Percentiles rank a stretch among this genome's conserved stretches.
These are phyloP conservation scores for Symmetrospora coprosmae DNA, from an alignment of 768 basidiomycete genomes.

Conservation along the genomic window DNA sequence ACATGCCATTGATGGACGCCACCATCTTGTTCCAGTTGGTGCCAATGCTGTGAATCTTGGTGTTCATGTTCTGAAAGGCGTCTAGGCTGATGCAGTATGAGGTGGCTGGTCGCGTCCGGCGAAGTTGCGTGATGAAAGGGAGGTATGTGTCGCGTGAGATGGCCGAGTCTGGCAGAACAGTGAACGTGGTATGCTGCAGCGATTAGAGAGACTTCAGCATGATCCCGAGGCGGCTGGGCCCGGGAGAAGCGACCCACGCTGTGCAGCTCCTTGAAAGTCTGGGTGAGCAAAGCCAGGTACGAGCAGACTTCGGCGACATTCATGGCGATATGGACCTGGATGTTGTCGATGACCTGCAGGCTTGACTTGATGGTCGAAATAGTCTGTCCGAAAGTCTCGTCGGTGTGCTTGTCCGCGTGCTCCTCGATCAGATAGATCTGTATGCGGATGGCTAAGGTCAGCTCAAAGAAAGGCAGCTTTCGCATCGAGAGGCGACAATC, in stretches of 20 bases:
- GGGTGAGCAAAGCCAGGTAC: not conserved
- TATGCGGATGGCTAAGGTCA: not conserved
- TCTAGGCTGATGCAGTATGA: not conserved
- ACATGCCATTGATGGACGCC: conserved; percentile 11
- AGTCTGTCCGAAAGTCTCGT: not conserved
- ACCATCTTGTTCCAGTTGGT: conserved; percentile 17
- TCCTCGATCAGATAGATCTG: conserved; percentile 7
- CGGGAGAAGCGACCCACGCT: not conserved
- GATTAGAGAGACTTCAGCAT: no score
- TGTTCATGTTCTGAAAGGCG: not conserved
- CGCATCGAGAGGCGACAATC: not conserved
- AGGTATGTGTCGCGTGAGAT: not conserved
- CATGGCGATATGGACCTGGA: not conserved
- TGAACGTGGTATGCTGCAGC: not conserved
- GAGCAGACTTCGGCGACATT: not conserved
- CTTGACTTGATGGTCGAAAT: conserved; percentile 12
- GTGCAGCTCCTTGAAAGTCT: not conserved
- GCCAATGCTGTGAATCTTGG: not conserved
- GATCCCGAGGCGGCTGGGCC: no score
- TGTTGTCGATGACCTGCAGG: conserved; percentile 7
- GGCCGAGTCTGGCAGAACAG: not conserved
- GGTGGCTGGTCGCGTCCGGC: not conserved
- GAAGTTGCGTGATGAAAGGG: not conserved
- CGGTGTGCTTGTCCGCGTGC: conserved; percentile 1
- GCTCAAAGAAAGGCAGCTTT: not conserved